phyloP scores from a whole-genome alignment of 2,329 filamentous ascomycete species.

The Capronia americana region DNA sequence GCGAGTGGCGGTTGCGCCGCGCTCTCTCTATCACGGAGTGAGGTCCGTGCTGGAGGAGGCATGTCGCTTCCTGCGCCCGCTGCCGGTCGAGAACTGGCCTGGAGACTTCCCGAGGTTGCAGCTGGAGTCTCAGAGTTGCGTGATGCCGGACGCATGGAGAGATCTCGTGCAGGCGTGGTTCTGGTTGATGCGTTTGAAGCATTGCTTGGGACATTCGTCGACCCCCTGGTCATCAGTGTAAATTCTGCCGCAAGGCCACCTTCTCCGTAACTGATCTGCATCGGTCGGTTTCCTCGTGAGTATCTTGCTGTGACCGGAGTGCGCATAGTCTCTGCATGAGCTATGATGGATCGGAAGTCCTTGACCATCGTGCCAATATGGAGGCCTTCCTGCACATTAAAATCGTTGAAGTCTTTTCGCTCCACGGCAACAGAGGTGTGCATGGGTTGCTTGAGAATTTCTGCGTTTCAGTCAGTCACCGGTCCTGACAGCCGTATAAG shows the following conservation, averaged over 20 bases:
- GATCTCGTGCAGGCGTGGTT: slow-evolving; percentile 44
- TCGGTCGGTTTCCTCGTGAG: slow-evolving; percentile 64
- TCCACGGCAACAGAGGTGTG: slow-evolving; percentile 69
- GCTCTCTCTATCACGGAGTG: slow-evolving; percentile 22
- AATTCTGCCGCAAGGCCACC: slow-evolving; percentile 65
- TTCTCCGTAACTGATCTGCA: slow-evolving; percentile 66
- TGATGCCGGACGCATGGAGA: slow-evolving; percentile 50
- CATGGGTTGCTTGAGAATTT: slow-evolving; percentile 68
- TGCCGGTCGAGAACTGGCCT: slow-evolving; percentile 16
- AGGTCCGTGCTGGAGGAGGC: slow-evolving; percentile 39
- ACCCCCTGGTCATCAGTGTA: slow-evolving; percentile 69
- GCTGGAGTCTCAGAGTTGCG: slow-evolving; percentile 36
- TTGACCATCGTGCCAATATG: slow-evolving; percentile 69
- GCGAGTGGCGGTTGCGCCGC: slow-evolving; percentile 33
- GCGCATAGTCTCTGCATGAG: slow-evolving; percentile 66
- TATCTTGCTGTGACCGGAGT: slow-evolving; percentile 63
- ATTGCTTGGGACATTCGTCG: slow-evolving; percentile 50
- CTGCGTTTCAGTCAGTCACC: slow-evolving; percentile 45
- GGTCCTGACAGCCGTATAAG: slow-evolving; percentile 9
- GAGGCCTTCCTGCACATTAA: slow-evolving; percentile 63
- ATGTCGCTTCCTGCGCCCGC: slow-evolving; percentile 25
- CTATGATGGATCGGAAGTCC: slow-evolving; percentile 69
- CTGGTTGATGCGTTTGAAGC: slow-evolving; percentile 51
- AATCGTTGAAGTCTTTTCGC: slow-evolving; percentile 66
- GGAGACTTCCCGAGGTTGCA: slow-evolving; percentile 24